These are phyloP conservation scores for Escovopsis sp. DNA, from an alignment of 2,329 filamentous ascomycete species.

Conservation along the genomic window DNA sequence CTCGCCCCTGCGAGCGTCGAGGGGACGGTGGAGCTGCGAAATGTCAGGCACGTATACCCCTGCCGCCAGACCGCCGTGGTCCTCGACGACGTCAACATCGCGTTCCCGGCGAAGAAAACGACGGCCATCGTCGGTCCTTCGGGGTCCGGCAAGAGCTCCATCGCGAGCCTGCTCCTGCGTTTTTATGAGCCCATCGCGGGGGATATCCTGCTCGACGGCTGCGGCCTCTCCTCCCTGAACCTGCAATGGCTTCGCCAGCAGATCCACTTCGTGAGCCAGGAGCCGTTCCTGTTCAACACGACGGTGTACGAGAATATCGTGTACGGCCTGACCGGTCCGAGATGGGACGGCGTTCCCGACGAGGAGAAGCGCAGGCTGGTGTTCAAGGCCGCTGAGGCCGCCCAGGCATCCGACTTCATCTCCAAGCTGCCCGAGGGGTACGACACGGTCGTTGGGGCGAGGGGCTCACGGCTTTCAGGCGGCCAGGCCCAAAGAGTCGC, in stretches of 20 bases:
- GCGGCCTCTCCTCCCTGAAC: conserved; percentile 67
- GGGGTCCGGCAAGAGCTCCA: conserved; percentile 86
- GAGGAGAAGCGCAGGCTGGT: conserved; percentile 32
- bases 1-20: conserved; percentile 54
- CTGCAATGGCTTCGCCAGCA: conserved; percentile 83
- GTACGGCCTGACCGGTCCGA: conserved; percentile 78
- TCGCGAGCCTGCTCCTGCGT: conserved; percentile 80
- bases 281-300: conserved; percentile 77
- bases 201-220: conserved; percentile 63
- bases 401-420: conserved; percentile 91
- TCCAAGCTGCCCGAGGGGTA: conserved; percentile 69
- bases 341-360: conserved; percentile 43
- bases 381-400: conserved; percentile 67
- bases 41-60: conserved; percentile 87
- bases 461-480: conserved; percentile 80
- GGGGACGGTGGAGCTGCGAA: conserved; percentile 66
- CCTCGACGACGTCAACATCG: conserved; percentile 66
- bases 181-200: conserved; percentile 87
- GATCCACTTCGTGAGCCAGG: conserved; percentile 83
- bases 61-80: conserved; percentile 84
- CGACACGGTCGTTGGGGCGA: conserved; percentile 86
- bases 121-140: conserved; percentile 90
- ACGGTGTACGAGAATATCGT: conserved; percentile 82
- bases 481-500: conserved; percentile 95
- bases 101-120: conserved; percentile 78